phyloP scores from a whole-genome alignment of 352 stramenopile genomes.

The Thalassiosira livingstoniorum region DNA sequence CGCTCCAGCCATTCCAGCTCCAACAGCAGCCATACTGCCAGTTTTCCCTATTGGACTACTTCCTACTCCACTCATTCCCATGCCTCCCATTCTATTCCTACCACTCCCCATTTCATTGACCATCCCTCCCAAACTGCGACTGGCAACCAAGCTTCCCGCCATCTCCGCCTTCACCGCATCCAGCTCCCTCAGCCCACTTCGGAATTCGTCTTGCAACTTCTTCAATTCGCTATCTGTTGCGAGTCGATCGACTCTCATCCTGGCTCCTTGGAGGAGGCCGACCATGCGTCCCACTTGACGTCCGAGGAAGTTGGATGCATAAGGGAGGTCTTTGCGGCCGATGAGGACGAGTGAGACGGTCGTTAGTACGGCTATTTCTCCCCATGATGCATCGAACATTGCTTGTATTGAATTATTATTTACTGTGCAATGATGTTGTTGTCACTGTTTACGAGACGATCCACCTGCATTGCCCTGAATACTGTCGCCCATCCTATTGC shows the following conservation, averaged over 20 bases:
- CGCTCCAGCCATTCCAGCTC: not conserved
- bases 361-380: constrained; percentile 68
- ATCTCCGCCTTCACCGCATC: constrained; percentile 82
- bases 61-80: not conserved
- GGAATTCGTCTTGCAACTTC: constrained; percentile 81
- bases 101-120: constrained; percentile 62
- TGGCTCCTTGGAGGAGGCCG: constrained; percentile 77
- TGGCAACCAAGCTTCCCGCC: constrained; percentile 50
- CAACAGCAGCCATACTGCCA: not conserved
- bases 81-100: not conserved
- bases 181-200: constrained; percentile 76
- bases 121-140: constrained; percentile 46
- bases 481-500: too few relatives aligned
- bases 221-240: constrained; percentile 73
- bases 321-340: constrained; percentile 73
- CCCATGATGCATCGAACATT: constrained; percentile 81
- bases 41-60: too few relatives aligned
- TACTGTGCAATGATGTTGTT: too few relatives aligned
- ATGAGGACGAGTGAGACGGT: constrained; percentile 61
- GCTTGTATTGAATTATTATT: too few relatives aligned
- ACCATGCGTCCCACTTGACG: constrained; percentile 75
- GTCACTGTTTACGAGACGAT: too few relatives aligned
- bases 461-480: too few relatives aligned
- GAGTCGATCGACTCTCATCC: constrained; percentile 75
- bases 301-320: constrained; percentile 60